These are phyloP conservation scores for Mallotus japonicus DNA, from an alignment of 441 rosid genomes.

Conservation along the genomic window DNA sequence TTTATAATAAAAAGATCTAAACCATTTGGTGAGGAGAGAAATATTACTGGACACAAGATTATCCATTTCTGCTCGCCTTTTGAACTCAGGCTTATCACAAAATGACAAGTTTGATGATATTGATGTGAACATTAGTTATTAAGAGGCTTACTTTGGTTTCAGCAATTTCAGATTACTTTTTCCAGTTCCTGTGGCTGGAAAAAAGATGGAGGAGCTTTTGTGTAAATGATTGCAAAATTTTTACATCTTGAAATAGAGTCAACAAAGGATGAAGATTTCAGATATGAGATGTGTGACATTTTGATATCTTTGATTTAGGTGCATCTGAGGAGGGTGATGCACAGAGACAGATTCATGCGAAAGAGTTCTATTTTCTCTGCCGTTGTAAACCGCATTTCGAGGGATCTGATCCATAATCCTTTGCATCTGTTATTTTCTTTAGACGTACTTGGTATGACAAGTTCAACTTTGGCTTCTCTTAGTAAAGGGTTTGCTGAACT, in stretches of 20 bases:
- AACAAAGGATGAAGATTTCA: not conserved
- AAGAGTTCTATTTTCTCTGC: slow-evolving; percentile 93
- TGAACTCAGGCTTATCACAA: not conserved
- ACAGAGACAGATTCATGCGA: slow-evolving; percentile 86
- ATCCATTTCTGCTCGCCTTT: not conserved
- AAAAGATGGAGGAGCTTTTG: not conserved
- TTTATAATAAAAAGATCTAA: not conserved
- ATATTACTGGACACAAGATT: too few species aligned
- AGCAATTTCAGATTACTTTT: too few species aligned
- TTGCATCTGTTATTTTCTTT: slow-evolving; percentile 90
- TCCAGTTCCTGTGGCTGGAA: too few species aligned
- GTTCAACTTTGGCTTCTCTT: slow-evolving; percentile 96
- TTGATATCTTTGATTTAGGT: slow-evolving; percentile 49
- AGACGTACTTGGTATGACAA: slow-evolving; percentile 98
- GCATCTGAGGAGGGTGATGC: slow-evolving; percentile 97
- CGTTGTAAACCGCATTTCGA: slow-evolving; percentile 81
- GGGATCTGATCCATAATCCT: slow-evolving; percentile 98
- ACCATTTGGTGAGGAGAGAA: not conserved
- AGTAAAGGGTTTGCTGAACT: slow-evolving; percentile 99
- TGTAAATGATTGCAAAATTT: not conserved
- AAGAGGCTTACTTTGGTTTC: too few species aligned
- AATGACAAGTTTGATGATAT: not conserved
- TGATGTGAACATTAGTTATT: too few species aligned
- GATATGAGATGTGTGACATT: slow-evolving; percentile 4
- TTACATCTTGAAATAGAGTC: slow-evolving; percentile 7